These are phyloP conservation scores for Thraustochytrium sp. DNA, from an alignment of 352 stramenopile species.

Conservation along the genomic window DNA sequence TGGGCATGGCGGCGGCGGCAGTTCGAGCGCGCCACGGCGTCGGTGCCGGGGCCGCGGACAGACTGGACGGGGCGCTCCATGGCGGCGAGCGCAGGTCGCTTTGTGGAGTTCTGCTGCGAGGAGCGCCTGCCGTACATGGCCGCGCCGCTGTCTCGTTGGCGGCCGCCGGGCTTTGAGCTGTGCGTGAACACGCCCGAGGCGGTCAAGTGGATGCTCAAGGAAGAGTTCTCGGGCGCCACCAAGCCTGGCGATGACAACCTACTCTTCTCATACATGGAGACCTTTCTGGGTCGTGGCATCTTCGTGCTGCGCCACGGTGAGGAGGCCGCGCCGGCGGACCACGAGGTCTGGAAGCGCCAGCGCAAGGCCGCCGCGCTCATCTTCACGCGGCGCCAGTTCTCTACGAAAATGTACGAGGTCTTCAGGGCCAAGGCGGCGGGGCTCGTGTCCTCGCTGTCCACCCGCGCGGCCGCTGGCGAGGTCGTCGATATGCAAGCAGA, in stretches of 20 bases:
- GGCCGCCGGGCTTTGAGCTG: not conserved
- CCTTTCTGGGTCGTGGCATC: conserved; percentile 38
- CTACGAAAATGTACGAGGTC: not conserved
- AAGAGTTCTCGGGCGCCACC: conserved; percentile 1
- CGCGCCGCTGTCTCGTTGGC: not conserved
- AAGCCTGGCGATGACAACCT: not conserved
- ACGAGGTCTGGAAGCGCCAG: conserved; percentile 36
- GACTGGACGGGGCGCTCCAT: conserved; percentile 17
- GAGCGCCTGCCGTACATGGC: not conserved
- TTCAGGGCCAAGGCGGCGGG: conserved; percentile 16
- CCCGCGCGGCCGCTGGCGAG: too few species aligned
- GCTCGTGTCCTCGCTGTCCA: too few species aligned
- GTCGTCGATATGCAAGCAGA: not conserved
- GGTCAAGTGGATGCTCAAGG: conserved; percentile 41
- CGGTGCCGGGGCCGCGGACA: not conserved
- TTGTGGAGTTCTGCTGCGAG: conserved; percentile 5
- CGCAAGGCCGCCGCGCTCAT: conserved; percentile 29
- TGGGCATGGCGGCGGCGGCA: too few species aligned
- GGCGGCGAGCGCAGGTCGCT: not conserved
- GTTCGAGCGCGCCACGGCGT: not conserved
- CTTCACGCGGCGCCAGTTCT: conserved; percentile 43
- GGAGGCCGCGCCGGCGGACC: not conserved
- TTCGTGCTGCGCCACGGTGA: conserved; percentile 31
- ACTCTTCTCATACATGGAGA: not conserved
- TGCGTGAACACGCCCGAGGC: not conserved